Conservation (phyloP, 148 eudicot species). For the Heliamphora exappendiculata region DNA sequence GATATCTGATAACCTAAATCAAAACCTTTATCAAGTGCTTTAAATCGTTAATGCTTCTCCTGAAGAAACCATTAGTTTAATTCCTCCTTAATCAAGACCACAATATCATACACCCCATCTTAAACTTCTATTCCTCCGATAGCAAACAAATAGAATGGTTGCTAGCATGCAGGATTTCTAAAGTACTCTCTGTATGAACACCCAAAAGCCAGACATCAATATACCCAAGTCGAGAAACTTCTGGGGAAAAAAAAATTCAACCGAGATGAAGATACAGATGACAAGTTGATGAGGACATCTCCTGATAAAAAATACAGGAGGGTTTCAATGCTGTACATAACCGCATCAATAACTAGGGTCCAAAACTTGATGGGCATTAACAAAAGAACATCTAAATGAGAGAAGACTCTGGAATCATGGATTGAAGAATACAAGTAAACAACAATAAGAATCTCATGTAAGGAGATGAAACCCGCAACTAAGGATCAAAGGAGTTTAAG, state of each 20-base stretch:
- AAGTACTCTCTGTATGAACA: neutral
- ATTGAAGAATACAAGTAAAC: neutral
- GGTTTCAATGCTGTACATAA: neutral
- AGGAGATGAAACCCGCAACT: neutral
- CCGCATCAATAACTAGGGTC: neutral
- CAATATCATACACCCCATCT: neutral
- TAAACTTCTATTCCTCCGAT: neutral
- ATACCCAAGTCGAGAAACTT: too few species aligned
- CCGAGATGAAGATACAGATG: too few species aligned
- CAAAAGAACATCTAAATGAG: neutral
- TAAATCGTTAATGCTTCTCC: neutral
- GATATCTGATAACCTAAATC: neutral
- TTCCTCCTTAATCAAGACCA: neutral
- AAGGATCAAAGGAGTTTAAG: neutral
- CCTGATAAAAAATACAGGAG: too few species aligned
- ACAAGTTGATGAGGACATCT: too few species aligned
- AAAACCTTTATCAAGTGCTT: neutral
- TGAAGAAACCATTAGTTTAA: neutral
- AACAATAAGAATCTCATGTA: neutral
- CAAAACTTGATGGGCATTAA: neutral
- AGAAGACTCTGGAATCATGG: neutral
- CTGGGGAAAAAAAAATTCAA: too few species aligned
- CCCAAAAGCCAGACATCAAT: neutral
- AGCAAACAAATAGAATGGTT: neutral
- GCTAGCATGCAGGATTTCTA: slow-evolving; percentile 1